These are phyloP conservation scores for Ilex asprella DNA, from an alignment of 257 asterid species.

Conservation along the genomic window DNA sequence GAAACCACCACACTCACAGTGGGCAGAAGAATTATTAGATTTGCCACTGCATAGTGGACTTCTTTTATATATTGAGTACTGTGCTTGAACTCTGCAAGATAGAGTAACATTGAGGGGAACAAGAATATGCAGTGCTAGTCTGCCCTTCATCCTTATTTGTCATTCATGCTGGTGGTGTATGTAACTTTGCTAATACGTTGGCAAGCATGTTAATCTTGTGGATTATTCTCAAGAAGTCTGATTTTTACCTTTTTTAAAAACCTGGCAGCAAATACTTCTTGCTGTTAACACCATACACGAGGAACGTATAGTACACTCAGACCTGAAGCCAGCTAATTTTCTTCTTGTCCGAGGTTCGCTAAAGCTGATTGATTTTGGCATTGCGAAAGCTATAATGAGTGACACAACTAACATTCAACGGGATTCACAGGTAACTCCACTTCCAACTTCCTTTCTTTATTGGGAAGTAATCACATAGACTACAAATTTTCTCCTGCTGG, in stretches of 20 bases:
- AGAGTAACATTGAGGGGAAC: too few species aligned
- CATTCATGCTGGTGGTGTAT: too few species aligned
- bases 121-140: too few species aligned
- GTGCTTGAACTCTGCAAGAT: too few species aligned
- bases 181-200: too few species aligned
- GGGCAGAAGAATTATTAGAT: too few species aligned
- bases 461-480: neutral
- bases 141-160: too few species aligned
- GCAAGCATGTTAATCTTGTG: slow-evolving; percentile 9
- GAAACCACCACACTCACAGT: too few species aligned
- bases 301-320: slow-evolving; percentile 96
- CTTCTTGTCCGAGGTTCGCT: slow-evolving; percentile 92
- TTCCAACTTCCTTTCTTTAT: neutral
- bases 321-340: slow-evolving; percentile 98
- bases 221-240: slow-evolving; percentile 7
- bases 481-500: neutral
- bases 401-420: slow-evolving; percentile 98
- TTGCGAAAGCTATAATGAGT: slow-evolving; percentile 94
- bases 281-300: slow-evolving; percentile 99
- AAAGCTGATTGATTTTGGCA: slow-evolving; percentile 96
- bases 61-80: too few species aligned
- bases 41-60: too few species aligned
- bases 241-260: slow-evolving; percentile 12
- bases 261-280: slow-evolving; percentile 79
- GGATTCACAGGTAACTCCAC: slow-evolving; percentile 76